phyloP scores from a whole-genome alignment of 2,329 filamentous ascomycete genomes.

The Fusarium sp. region DNA sequence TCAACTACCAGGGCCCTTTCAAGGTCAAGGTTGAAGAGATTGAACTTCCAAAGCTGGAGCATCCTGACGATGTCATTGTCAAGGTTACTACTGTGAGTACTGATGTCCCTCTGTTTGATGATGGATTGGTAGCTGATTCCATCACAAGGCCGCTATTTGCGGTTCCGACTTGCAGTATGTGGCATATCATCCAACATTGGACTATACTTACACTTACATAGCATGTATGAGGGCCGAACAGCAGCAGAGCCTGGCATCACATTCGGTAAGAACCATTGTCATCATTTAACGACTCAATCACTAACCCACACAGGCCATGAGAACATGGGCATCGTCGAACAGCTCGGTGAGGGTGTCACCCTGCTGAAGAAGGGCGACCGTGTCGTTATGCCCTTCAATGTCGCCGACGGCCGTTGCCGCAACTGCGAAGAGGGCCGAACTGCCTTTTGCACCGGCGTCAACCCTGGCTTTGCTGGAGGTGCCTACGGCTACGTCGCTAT shows the following conservation, averaged over 20 bases:
- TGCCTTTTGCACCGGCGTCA: slow-evolving; percentile 70
- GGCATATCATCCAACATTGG: background rate
- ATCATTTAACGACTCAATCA: background rate
- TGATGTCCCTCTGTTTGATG: background rate
- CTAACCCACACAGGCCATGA: slow-evolving; percentile 56
- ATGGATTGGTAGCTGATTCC: slow-evolving; percentile 4
- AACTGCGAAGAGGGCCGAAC: slow-evolving; percentile 74
- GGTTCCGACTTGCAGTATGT: slow-evolving; percentile 61
- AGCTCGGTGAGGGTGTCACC: slow-evolving; percentile 68
- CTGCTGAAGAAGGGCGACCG: slow-evolving; percentile 71
- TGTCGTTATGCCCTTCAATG: slow-evolving; percentile 74
- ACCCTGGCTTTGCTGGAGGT: slow-evolving; percentile 51
- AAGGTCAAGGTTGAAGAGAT: slow-evolving; percentile 72
- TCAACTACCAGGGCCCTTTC: slow-evolving; percentile 71
- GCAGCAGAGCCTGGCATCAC: slow-evolving; percentile 70
- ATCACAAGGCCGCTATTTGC: slow-evolving; percentile 58
- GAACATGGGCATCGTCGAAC: slow-evolving; percentile 68
- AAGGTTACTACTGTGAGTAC: slow-evolving; percentile 70
- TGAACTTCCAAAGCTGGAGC: slow-evolving; percentile 66
- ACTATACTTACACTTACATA: slow-evolving; percentile 44
- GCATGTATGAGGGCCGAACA: slow-evolving; percentile 73
- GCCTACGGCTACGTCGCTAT: slow-evolving; percentile 63
- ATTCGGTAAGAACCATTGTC: slow-evolving; percentile 54
- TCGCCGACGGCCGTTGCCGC: slow-evolving; percentile 70
- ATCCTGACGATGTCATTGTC: slow-evolving; percentile 73